Evolutionary conservation across 2,329 filamentous ascomycete genomes (phyloP), one percentile per base, ranked within the genome.

Genomic region (Exophiala phaeomuriformis): DNA sequence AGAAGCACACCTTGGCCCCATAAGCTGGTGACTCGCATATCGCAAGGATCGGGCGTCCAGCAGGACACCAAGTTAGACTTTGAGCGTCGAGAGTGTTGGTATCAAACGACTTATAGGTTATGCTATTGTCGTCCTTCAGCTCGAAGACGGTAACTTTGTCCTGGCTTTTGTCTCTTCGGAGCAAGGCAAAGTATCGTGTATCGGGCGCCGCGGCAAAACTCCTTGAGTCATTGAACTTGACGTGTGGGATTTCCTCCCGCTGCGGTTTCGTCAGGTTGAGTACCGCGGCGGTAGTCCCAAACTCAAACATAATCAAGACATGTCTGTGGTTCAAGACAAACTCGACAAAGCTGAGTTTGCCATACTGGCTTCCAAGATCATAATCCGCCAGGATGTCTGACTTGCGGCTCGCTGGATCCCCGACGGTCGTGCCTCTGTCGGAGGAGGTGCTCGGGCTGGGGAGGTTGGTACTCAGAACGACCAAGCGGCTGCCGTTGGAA

Each of bases 271-370:
- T 54, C 29, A 62, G 30, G 30, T 43, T 59, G 8, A 62, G 51
- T 19, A 63, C 51, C 2, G 52, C 52, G 12, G 59, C 59, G 9
- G 43, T 50, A 7, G 46, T 40, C 27, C 56, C 54, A 9, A 51
- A 44, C 10, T 62, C 56, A 27, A 59, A 61, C 42, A 62, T 45
- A n/a, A 61, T 47, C 27, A 63, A 27, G 4, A 52, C 59, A 35
- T 60, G 57, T 28, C 55, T 47, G 33, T 58, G 58, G 53, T 59
- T 54, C 35, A 59, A 55, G 40, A 58, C 55, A 39, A 61, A 62
- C n/a, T 62, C 58, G 3, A 55, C 47, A 10, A 52, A 49, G 29
- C 31, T 53, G 33, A 58, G 37, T 43, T 56, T 62, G 19, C 61
- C 61, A 39, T 57, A 52, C 2, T 58, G 52, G 8, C 5, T 47